phyloP scores from a whole-genome alignment of 352 stramenopile genomes.

The Globisporangium recalcitrans region DNA sequence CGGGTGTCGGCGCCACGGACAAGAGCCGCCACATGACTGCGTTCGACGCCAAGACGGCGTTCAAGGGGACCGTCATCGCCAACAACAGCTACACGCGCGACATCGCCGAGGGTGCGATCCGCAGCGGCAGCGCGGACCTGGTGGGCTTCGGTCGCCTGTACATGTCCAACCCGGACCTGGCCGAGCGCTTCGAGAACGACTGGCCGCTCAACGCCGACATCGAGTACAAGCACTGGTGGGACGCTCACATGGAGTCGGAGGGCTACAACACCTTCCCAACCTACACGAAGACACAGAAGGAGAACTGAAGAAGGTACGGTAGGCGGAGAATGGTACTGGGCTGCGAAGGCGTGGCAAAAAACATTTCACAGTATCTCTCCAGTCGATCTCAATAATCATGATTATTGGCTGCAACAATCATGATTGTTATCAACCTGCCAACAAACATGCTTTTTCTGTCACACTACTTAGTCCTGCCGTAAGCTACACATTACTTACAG shows the following conservation, averaged over 20 bases:
- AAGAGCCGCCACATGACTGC: background rate
- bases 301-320: too few relatives aligned
- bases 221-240: background rate
- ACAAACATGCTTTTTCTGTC: too few relatives aligned
- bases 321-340: too few relatives aligned
- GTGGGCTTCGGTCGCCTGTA: background rate
- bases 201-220: background rate
- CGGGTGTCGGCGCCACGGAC: background rate
- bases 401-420: too few relatives aligned
- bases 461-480: too few relatives aligned
- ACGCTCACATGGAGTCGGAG: background rate
- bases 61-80: background rate
- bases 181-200: background rate
- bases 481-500: too few relatives aligned
- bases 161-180: conserved; percentile 4
- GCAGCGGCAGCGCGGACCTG: background rate
- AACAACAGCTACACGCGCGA: background rate
- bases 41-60: background rate
- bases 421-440: too few relatives aligned
- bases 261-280: background rate
- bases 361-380: too few relatives aligned
- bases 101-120: background rate
- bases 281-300: too few relatives aligned
- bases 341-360: too few relatives aligned
- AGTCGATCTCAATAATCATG: too few relatives aligned